phyloP scores from a whole-genome alignment of 352 stramenopile genomes.

The Phytopythium mirpurense region DNA sequence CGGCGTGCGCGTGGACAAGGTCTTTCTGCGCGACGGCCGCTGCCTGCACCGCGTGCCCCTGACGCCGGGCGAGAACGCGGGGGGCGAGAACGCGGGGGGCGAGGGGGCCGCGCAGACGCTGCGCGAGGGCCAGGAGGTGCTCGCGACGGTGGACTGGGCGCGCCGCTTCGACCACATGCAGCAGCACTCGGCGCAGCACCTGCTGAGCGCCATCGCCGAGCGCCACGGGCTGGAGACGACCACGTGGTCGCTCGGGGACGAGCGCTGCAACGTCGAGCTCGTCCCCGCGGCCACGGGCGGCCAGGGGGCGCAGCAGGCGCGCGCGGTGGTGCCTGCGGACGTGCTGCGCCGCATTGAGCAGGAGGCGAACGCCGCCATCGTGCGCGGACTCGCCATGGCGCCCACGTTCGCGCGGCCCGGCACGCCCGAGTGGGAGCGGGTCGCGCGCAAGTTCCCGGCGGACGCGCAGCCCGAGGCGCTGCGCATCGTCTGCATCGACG shows the following conservation, averaged over 20 bases:
- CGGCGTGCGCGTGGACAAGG: constrained; percentile 37
- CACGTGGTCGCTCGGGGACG: constrained; percentile 71
- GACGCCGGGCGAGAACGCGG: constrained; percentile 6
- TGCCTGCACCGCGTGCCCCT: constrained; percentile 51
- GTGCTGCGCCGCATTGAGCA: constrained; percentile 53
- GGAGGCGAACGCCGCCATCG: constrained; percentile 75
- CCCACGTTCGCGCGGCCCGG: constrained; percentile 51
- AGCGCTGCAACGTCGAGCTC: constrained; percentile 78
- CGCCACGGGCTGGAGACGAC: constrained; percentile 66
- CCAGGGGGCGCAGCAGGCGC: constrained; percentile 20
- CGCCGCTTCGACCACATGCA: constrained; percentile 87
- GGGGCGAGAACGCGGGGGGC: no score
- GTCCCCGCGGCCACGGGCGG: constrained; percentile 26
- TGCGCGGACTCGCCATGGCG: constrained; percentile 44
- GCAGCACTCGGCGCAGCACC: constrained; percentile 87
- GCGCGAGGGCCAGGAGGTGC: constrained; percentile 39
- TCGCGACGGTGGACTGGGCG: constrained; percentile 61
- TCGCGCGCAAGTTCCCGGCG: constrained; percentile 53
- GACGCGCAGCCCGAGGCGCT: constrained; percentile 58
- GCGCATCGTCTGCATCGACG: constrained; percentile 80
- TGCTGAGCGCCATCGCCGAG: constrained; percentile 82
- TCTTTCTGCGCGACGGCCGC: constrained; percentile 59
- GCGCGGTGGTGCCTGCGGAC: constrained; percentile 33
- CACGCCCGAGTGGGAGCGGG: constrained; percentile 46
- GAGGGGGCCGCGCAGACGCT: constrained; percentile 23